Evolutionary conservation across 2,329 filamentous ascomycete species (phyloP).

Genomic region (Monosporascus sp.): DNA sequence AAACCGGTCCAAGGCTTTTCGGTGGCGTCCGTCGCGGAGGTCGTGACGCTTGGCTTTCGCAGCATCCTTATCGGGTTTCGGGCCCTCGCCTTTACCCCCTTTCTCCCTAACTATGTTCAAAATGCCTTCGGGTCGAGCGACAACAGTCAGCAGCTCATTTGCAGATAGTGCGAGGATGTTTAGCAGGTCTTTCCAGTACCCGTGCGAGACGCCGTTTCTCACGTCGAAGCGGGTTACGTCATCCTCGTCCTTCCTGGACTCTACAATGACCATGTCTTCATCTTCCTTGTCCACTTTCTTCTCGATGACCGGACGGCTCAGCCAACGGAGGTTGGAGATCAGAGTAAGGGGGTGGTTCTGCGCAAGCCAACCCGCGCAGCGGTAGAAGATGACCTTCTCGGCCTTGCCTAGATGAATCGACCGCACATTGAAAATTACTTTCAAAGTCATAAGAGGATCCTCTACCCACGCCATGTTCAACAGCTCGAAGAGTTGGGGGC

Average conservation of each 20-base stretch:
- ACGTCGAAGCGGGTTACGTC: conserved; percentile 35
- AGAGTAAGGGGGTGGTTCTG: conserved; percentile 50
- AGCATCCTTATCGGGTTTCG: conserved; percentile 3
- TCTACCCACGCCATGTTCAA: conserved; percentile 45
- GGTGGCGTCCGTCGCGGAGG: conserved; percentile 34
- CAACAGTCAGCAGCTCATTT: conserved; percentile 39
- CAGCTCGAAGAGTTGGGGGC: conserved; percentile 31
- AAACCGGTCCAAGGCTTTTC: conserved; percentile 35
- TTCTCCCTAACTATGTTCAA: conserved; percentile 32
- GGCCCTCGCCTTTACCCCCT: conserved; percentile 10
- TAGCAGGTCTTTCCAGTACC: conserved; percentile 58
- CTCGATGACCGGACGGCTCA: conserved; percentile 49
- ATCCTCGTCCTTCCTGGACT: conserved; percentile 29
- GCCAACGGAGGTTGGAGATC: conserved; percentile 47
- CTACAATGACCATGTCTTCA: conserved; percentile 30
- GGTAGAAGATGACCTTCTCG: conserved; percentile 43
- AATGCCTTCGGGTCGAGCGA: conserved; percentile 33
- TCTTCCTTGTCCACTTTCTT: conserved; percentile 43
- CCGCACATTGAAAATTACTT: conserved; percentile 55
- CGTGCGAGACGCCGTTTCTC: conserved; percentile 46
- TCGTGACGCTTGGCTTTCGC: conserved; percentile 19
- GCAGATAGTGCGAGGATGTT: conserved; percentile 50
- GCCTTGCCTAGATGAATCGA: conserved; percentile 58
- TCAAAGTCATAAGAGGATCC: conserved; percentile 45
- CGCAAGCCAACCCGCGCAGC: conserved; percentile 50